Conservation (phyloP, 2,329 filamentous ascomycete species). For the Gyromitra esculenta region DNA sequence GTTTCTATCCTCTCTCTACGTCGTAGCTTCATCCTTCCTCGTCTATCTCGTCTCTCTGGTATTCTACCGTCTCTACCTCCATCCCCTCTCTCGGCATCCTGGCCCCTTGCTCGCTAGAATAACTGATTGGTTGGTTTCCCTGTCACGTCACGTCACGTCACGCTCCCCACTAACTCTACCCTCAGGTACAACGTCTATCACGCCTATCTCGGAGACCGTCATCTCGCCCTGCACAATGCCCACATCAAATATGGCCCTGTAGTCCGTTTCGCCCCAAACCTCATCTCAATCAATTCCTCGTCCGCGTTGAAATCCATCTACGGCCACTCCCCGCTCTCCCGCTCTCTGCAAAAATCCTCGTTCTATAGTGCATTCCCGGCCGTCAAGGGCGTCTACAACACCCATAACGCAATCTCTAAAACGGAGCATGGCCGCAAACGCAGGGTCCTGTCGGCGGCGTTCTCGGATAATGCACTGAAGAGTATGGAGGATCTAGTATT, state of each 20-base stretch:
- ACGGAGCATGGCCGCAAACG: conserved; percentile 75
- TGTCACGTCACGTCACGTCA: conserved; percentile 57
- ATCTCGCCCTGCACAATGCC: conserved; percentile 75
- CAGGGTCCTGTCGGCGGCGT: conserved; percentile 76
- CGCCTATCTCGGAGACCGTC: conserved; percentile 77
- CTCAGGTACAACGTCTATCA: conserved; percentile 73
- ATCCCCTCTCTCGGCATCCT: conserved; percentile 72
- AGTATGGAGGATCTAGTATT: conserved; percentile 75
- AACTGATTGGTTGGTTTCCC: conserved; percentile 63
- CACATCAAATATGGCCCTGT: conserved; percentile 75
- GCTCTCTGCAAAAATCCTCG: conserved; percentile 72
- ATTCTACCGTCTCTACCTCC: conserved; percentile 70
- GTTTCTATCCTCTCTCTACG: conserved; percentile 2
- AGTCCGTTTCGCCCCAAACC: conserved; percentile 50
- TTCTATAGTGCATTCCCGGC: conserved; percentile 80
- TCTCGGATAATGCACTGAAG: conserved; percentile 73
- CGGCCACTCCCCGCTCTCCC: conserved; percentile 65
- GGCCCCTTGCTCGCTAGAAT: conserved; percentile 72
- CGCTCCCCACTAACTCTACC: conserved; percentile 45
- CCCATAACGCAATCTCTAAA: conserved; percentile 77
- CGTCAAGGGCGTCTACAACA: conserved; percentile 69
- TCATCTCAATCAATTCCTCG: conserved; percentile 78
- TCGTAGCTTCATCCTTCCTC: conserved; percentile 29
- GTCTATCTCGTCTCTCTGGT: conserved; percentile 40
- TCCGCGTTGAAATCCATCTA: conserved; percentile 74